phyloP scores from a whole-genome alignment of 2,329 filamentous ascomycete genomes.

The Venturia effusa region DNA sequence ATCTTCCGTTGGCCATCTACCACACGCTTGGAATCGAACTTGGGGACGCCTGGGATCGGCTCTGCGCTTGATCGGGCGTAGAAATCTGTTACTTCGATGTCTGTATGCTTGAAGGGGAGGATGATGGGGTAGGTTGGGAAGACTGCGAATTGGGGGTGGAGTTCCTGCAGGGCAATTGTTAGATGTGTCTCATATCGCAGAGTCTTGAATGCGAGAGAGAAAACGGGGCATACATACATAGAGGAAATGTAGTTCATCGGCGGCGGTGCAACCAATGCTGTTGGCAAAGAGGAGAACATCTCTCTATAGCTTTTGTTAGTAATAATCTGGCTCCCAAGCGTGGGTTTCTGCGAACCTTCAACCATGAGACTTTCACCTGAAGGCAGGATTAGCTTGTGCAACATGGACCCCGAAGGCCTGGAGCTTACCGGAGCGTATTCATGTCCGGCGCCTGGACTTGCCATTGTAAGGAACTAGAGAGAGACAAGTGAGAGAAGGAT shows the following conservation, averaged over 20 bases:
- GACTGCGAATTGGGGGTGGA: slow-evolving; percentile 74
- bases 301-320: slow-evolving; percentile 53
- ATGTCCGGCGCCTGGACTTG: slow-evolving; percentile 54
- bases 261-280: slow-evolving; percentile 69
- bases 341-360: not conserved
- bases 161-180: slow-evolving; percentile 39
- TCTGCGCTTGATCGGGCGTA: slow-evolving; percentile 57
- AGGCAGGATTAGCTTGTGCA: not conserved
- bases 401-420: not conserved
- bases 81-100: slow-evolving; percentile 74
- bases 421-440: slow-evolving; percentile 55
- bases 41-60: slow-evolving; percentile 64
- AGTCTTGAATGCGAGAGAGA: not conserved
- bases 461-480: slow-evolving; percentile 17
- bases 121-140: slow-evolving; percentile 85
- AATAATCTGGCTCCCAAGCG: not conserved
- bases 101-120: slow-evolving; percentile 69
- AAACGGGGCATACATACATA: too few species aligned
- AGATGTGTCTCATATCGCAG: slow-evolving; percentile 33
- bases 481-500: not conserved
- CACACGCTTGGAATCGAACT: slow-evolving; percentile 61
- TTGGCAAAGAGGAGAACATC: slow-evolving; percentile 84
- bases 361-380: slow-evolving; percentile 6
- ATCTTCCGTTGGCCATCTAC: slow-evolving; percentile 79
- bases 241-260: slow-evolving; percentile 81